Evolutionary conservation across 2,329 filamentous ascomycete species (phyloP).

Genomic region (Didymella segeticola): DNA sequence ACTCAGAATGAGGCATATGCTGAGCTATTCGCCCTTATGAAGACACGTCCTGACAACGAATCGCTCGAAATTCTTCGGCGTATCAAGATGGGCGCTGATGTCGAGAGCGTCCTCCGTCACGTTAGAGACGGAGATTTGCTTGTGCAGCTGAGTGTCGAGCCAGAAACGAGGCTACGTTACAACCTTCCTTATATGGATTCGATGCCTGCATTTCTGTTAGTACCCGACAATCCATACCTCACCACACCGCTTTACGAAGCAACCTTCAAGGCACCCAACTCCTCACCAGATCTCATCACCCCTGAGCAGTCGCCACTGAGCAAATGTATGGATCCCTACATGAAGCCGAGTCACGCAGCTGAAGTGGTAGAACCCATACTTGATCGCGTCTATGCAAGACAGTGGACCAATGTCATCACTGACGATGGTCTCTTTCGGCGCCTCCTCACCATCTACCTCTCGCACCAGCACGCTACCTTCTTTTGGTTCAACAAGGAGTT

Average conservation of each 20-base stretch:
- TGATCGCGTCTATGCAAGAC: slow-evolving; percentile 12
- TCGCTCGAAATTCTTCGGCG: slow-evolving; percentile 19
- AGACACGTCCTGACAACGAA: slow-evolving; percentile 18
- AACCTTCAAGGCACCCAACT: slow-evolving; percentile 10
- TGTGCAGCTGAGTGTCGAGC: slow-evolving; percentile 18
- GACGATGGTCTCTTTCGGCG: slow-evolving; percentile 25
- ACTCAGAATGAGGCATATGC: slow-evolving; percentile 20
- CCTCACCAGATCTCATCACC: neutral
- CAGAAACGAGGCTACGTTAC: slow-evolving; percentile 18
- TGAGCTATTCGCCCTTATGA: slow-evolving; percentile 21
- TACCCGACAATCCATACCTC: slow-evolving; percentile 19
- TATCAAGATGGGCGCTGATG: slow-evolving; percentile 21
- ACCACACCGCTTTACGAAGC: slow-evolving; percentile 17
- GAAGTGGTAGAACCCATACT: slow-evolving; percentile 25
- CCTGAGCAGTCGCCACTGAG: neutral
- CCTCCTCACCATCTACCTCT: slow-evolving; percentile 22
- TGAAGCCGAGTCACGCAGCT: slow-evolving; percentile 25
- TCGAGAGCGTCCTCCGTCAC: slow-evolving; percentile 18
- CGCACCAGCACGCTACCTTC: slow-evolving; percentile 17
- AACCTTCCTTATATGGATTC: slow-evolving; percentile 13
- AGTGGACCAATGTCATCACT: slow-evolving; percentile 27
- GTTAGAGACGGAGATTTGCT: slow-evolving; percentile 24
- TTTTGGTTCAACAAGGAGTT: slow-evolving; percentile 25
- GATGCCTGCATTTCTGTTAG: slow-evolving; percentile 14
- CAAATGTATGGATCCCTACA: slow-evolving; percentile 16